These are phyloP conservation scores for Leccinum ochraceum DNA, from an alignment of 768 basidiomycete species.

Conservation along the genomic window DNA sequence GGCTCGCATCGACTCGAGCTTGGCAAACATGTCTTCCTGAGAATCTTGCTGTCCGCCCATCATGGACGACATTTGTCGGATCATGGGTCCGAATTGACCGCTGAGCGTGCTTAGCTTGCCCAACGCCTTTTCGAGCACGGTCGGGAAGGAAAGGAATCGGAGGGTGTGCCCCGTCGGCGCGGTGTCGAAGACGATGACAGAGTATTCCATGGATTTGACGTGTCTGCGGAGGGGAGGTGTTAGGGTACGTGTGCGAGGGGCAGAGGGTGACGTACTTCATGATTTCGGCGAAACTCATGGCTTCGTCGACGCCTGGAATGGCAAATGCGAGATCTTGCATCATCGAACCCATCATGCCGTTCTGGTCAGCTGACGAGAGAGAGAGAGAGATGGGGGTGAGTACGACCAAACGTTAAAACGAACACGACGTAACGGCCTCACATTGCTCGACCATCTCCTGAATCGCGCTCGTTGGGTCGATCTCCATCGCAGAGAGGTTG, in stretches of 20 bases:
- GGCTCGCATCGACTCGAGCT: constrained; percentile 94
- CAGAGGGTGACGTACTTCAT: constrained; percentile 73
- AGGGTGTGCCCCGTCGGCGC: constrained; percentile 98
- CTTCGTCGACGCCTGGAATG: constrained; percentile 98
- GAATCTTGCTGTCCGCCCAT: constrained; percentile 90
- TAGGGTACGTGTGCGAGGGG: not conserved
- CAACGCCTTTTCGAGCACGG: constrained; percentile 94
- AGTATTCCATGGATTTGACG: constrained; percentile 99
- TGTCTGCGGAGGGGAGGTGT: constrained; percentile 54
- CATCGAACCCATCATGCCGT: constrained; percentile 98
- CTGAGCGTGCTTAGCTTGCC: constrained; percentile 94
- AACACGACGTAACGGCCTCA: constrained; percentile 34
- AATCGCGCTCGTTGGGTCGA: constrained; percentile 95
- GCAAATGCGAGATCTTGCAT: constrained; percentile 99
- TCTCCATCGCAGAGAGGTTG: constrained; percentile 98
- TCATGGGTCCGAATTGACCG: constrained; percentile 96
- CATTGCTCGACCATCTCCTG: constrained; percentile 99
- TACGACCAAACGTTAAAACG: not conserved
- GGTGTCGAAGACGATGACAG: constrained; percentile 99
- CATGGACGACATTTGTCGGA: constrained; percentile 93
- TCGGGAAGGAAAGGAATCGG: constrained; percentile 98
- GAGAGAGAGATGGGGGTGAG: not conserved
- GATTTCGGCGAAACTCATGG: constrained; percentile 99
- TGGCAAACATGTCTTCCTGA: constrained; percentile 99
- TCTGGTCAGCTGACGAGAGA: constrained; percentile 66